phyloP scores from a whole-genome alignment of 345 rosid genomes.

The Camelina sativa region DNA sequence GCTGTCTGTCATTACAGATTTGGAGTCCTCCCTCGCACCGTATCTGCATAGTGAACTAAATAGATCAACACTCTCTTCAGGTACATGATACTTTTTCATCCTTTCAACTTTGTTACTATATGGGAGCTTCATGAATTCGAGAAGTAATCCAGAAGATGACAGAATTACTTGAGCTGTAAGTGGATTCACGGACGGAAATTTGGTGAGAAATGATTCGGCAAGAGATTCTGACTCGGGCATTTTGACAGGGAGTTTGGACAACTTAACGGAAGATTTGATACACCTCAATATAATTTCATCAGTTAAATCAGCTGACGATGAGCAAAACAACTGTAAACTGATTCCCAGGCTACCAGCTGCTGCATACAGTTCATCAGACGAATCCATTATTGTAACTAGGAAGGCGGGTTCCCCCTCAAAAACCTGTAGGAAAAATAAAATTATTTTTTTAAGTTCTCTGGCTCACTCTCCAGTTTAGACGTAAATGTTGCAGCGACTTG shows the following conservation, averaged over 20 bases:
- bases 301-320: slow-evolving; percentile 70
- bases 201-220: slow-evolving; percentile 88
- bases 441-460: not conserved
- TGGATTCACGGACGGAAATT: slow-evolving; percentile 89
- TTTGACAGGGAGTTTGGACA: slow-evolving; percentile 53
- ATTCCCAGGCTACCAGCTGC: slow-evolving; percentile 94
- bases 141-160: slow-evolving; percentile 63
- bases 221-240: slow-evolving; percentile 89
- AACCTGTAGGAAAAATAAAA: slow-evolving; percentile 31
- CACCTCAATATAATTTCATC: slow-evolving; percentile 75
- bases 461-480: slow-evolving; percentile 7
- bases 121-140: slow-evolving; percentile 71
- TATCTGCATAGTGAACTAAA: slow-evolving; percentile 71
- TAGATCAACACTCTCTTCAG: slow-evolving; percentile 72
- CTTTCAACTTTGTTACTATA: slow-evolving; percentile 57
- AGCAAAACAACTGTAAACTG: slow-evolving; percentile 80
- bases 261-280: slow-evolving; percentile 56
- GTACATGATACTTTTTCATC: slow-evolving; percentile 59
- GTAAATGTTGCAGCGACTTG: not conserved
- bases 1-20: slow-evolving; percentile 88
- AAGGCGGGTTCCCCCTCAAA: slow-evolving; percentile 43
- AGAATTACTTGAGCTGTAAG: slow-evolving; percentile 82
- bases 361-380: slow-evolving; percentile 84
- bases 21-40: slow-evolving; percentile 92
- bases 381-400: slow-evolving; percentile 49